These are phyloP conservation scores for Knoxdaviesia proteae DNA, from an alignment of 2,329 filamentous ascomycete species.

Conservation along the genomic window DNA sequence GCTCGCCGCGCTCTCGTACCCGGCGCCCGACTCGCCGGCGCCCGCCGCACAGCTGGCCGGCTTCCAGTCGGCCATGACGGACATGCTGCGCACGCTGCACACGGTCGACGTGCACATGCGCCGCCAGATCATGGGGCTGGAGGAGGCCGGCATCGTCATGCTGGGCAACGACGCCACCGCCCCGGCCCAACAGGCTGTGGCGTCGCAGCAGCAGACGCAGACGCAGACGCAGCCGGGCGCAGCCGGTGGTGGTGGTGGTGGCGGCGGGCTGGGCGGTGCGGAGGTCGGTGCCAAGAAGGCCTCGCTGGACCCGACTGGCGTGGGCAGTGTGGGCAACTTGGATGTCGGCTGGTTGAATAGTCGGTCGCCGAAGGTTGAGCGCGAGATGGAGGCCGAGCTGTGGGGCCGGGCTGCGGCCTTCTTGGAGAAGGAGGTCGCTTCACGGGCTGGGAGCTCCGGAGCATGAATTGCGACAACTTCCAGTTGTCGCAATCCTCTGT, in stretches of 20 bases:
- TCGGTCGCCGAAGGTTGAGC: conserved; percentile 58
- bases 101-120: conserved; percentile 54
- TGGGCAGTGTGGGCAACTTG: conserved; percentile 36
- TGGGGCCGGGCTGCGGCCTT: conserved; percentile 29
- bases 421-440: conserved; percentile 10
- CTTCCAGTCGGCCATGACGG: conserved; percentile 37
- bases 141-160: conserved; percentile 59
- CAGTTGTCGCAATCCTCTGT: too few relatives aligned
- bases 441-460: too few relatives aligned
- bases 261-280: too few relatives aligned
- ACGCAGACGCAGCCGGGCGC: neutral
- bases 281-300: conserved; percentile 8
- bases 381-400: conserved; percentile 66
- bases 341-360: conserved; percentile 86
- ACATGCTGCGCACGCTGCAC: conserved; percentile 55
- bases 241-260: too few relatives aligned
- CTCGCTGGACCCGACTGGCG: conserved; percentile 30
- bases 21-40: conserved; percentile 9
- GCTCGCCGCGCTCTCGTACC: conserved; percentile 22
- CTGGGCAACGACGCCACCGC: conserved; percentile 13
- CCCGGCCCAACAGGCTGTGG: conserved; percentile 5
- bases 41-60: conserved; percentile 24
- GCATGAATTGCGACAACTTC: too few relatives aligned
- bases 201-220: conserved; percentile 4
- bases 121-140: conserved; percentile 48